Percentiles rank a stretch among this genome's conserved stretches.
These are phyloP conservation scores for Mycosphaerelloides madeirae DNA, from an alignment of 2,329 filamentous ascomycete species.

Conservation along the genomic window DNA sequence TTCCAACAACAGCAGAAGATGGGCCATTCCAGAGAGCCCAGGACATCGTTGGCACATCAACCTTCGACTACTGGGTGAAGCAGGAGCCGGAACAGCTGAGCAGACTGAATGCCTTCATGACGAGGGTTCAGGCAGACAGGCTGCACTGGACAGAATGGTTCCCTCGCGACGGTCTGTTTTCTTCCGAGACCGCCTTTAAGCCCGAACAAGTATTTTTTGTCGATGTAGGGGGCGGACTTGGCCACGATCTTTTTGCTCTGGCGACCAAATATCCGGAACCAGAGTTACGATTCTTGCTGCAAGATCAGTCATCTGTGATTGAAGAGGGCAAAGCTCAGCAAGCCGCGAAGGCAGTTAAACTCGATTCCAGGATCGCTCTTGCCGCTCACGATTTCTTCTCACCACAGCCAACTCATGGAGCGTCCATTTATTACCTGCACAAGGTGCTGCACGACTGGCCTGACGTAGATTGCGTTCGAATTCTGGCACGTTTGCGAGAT, in stretches of 20 bases:
- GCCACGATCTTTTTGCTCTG: conserved; percentile 8
- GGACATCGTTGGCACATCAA: conserved; percentile 8
- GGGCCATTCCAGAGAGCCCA: conserved; percentile 11
- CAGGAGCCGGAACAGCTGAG: conserved; percentile 5
- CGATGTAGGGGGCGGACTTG: conserved; percentile 8
- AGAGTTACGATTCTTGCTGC: conserved; percentile 4
- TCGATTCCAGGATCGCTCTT: background rate
- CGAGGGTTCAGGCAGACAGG: conserved; percentile 7
- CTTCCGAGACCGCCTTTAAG: background rate
- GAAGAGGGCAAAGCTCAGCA: conserved; percentile 1
- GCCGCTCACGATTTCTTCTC: background rate
- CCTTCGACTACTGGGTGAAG: conserved; percentile 11
- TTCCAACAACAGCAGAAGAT: conserved; percentile 2
- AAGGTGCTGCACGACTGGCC: background rate
- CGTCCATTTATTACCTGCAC: background rate
- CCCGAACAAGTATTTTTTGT: conserved; percentile 4
- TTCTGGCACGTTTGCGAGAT: background rate
- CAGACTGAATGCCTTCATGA: conserved; percentile 11
- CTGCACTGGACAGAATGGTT: conserved; percentile 13
- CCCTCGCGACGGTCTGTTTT: background rate
- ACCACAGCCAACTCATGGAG: too few relatives aligned
- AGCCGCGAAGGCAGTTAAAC: too few relatives aligned
- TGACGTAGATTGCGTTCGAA: conserved; percentile 9
- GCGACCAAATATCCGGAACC: conserved; percentile 7
- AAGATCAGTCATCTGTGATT: conserved; percentile 9